Evolutionary conservation across 192 early-diverging fungal genomes (phyloP).

Genomic region (Chytriomyces hyalinus): DNA sequence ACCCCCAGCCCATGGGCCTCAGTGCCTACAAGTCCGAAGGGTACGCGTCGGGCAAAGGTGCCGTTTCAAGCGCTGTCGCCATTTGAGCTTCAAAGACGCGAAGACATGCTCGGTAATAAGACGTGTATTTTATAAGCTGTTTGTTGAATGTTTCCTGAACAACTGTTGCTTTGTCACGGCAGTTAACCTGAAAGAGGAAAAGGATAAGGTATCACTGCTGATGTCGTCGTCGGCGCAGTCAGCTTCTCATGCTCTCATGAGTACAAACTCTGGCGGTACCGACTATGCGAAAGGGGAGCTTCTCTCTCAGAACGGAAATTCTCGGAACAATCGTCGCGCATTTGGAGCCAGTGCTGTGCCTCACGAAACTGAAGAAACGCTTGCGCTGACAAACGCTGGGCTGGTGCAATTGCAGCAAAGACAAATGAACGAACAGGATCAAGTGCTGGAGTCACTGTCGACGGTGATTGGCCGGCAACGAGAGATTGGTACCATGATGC

Average conservation of each 20-base stretch:
- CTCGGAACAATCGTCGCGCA: slow-evolving; percentile 52
- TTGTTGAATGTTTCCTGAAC: background rate
- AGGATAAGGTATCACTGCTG: slow-evolving; percentile 10
- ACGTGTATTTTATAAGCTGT: background rate
- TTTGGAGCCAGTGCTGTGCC: slow-evolving; percentile 69
- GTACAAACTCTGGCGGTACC: background rate
- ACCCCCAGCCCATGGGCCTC: background rate
- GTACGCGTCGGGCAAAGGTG: background rate
- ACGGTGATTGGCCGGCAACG: slow-evolving; percentile 80
- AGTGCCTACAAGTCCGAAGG: background rate
- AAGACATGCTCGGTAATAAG: slow-evolving; percentile 68
- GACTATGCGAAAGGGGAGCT: background rate
- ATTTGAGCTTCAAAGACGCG: slow-evolving; percentile 76
- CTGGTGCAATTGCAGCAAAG: slow-evolving; percentile 78
- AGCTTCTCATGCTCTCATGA: background rate
- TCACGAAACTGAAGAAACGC: slow-evolving; percentile 80
- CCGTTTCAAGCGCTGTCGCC: slow-evolving; percentile 52
- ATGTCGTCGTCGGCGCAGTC: slow-evolving; percentile 49
- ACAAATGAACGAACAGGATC: slow-evolving; percentile 84
- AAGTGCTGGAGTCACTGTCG: slow-evolving; percentile 74
- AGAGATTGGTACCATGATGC: slow-evolving; percentile 85
- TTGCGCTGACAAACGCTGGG: slow-evolving; percentile 74
- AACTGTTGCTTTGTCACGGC: background rate
- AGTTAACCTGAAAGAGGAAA: slow-evolving; percentile 57
- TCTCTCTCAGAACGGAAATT: background rate